Evolutionary conservation across 164 flowering plant species (phyloP).

Genomic region (Aristolochia contorta): DNA sequence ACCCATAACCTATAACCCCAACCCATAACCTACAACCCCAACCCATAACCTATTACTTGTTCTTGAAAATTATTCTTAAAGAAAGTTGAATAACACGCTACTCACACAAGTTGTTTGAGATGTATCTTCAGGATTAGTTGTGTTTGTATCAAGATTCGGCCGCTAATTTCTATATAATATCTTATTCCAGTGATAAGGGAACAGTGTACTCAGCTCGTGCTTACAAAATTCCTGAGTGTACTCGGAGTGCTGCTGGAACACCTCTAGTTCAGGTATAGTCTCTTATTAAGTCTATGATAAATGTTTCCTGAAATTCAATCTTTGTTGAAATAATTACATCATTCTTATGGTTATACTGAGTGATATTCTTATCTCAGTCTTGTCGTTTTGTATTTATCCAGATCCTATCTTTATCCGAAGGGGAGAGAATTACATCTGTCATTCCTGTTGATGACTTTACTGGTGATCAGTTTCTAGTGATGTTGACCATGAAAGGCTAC

Average conservation of each 20-base stretch:
- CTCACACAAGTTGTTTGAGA: too few relatives aligned
- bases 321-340: background rate
- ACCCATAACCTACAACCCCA: too few relatives aligned
- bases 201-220: constrained; percentile 91
- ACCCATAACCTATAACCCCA: too few relatives aligned
- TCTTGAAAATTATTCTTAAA: too few relatives aligned
- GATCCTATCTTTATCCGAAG: constrained; percentile 82
- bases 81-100: too few relatives aligned
- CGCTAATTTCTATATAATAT: too few relatives aligned
- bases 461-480: constrained; percentile 72
- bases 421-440: constrained; percentile 91
- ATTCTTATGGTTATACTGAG: too few relatives aligned
- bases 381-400: constrained; percentile 14
- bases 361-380: background rate
- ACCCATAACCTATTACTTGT: too few relatives aligned
- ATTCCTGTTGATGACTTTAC: constrained; percentile 87
- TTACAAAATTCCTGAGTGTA: constrained; percentile 85
- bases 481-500: constrained; percentile 93
- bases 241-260: constrained; percentile 86
- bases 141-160: too few relatives aligned
- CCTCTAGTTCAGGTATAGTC: constrained; percentile 74
- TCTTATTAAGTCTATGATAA: background rate
- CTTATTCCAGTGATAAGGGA: constrained; percentile 74
- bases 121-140: too few relatives aligned
- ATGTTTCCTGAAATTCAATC: background rate